Conservation (phyloP, 768 basidiomycete genomes). For the Fomitopsis pulvina region DNA sequence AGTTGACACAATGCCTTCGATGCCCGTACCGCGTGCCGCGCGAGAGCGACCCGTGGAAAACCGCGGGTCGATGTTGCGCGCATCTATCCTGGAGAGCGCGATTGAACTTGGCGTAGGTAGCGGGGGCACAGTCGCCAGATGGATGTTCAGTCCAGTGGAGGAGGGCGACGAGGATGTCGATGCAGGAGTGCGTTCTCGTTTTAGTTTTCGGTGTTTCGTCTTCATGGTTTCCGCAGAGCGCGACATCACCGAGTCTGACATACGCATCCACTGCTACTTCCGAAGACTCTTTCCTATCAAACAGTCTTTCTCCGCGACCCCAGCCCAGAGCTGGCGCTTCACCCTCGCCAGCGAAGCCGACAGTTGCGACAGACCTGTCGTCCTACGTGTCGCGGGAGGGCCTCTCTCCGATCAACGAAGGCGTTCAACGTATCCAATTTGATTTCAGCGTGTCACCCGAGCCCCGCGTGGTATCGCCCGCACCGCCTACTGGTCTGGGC, state of each 20-base stretch:
- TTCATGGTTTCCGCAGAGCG: conserved; percentile 7
- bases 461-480: conserved; percentile 10
- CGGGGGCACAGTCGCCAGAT: conserved; percentile 54
- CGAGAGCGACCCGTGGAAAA: conserved; percentile 11
- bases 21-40: background rate
- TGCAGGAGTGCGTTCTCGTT: conserved; percentile 20
- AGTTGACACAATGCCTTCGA: background rate
- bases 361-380: conserved; percentile 1
- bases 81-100: conserved; percentile 70
- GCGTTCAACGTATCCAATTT: conserved; percentile 18
- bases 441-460: conserved; percentile 25
- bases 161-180: conserved; percentile 51
- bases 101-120: conserved; percentile 58
- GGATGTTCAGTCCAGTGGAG: conserved; percentile 64
- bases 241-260: conserved; percentile 29
- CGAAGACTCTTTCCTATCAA: conserved; percentile 33
- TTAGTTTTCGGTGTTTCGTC: background rate
- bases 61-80: conserved; percentile 56
- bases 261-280: conserved; percentile 36
- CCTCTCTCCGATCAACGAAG: background rate
- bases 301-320: conserved; percentile 8
- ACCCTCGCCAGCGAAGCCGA: conserved; percentile 1
- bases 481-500: conserved; percentile 15
- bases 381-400: conserved; percentile 15
- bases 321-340: conserved; percentile 18